These are phyloP conservation scores for Akebia trifoliata DNA, from an alignment of 164 flowering plant genomes.

Conservation along the genomic window DNA sequence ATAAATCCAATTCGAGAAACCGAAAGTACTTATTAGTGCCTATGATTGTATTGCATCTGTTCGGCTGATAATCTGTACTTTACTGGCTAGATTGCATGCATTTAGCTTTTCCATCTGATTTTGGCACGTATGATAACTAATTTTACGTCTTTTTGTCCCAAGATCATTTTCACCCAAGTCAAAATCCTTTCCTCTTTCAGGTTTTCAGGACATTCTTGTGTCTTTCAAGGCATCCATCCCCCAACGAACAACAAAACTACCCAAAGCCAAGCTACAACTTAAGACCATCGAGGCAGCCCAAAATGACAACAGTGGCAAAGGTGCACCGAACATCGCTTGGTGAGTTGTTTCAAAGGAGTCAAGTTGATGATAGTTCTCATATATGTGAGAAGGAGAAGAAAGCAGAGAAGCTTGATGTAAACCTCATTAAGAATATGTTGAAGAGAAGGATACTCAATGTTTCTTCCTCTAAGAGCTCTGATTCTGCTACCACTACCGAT, in stretches of 20 bases:
- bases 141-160: background rate
- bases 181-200: too few relatives aligned
- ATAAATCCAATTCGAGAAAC: too few relatives aligned
- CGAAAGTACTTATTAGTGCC: too few relatives aligned
- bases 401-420: constrained; percentile 17
- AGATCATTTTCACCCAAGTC: background rate
- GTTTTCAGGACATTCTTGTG: constrained; percentile 34
- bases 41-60: too few relatives aligned
- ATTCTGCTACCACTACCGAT: constrained; percentile 23
- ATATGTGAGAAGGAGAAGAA: constrained; percentile 31
- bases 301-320: constrained; percentile 36
- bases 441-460: constrained; percentile 34
- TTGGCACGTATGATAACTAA: too few relatives aligned
- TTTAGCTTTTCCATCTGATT: too few relatives aligned
- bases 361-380: constrained; percentile 38
- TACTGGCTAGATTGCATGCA: too few relatives aligned
- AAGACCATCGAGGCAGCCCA: constrained; percentile 23
- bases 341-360: constrained; percentile 72
- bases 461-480: constrained; percentile 19
- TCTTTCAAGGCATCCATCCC: constrained; percentile 54
- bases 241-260: constrained; percentile 36
- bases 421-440: constrained; percentile 46
- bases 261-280: constrained; percentile 35
- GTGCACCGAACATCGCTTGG: constrained; percentile 68
- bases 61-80: too few relatives aligned